These are phyloP conservation scores for Ascosphaera pollenicola DNA, from an alignment of 2,329 filamentous ascomycete species.

Conservation along the genomic window DNA sequence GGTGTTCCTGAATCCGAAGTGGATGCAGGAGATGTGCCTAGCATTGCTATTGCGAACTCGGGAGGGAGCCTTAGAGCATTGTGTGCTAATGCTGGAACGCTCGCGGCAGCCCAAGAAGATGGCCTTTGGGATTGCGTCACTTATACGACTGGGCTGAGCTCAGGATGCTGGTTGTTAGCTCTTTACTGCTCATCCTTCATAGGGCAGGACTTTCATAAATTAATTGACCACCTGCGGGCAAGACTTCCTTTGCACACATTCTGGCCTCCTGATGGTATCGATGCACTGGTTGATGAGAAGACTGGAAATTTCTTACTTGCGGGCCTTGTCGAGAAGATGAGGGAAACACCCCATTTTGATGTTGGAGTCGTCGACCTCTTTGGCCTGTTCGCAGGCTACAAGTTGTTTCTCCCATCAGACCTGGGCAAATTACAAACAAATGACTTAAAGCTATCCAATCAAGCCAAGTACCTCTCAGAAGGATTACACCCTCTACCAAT, in stretches of 20 bases:
- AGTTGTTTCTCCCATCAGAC: conserved; percentile 67
- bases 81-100: conserved; percentile 73
- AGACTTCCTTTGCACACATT: conserved; percentile 76
- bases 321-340: conserved; percentile 77
- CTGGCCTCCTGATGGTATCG: conserved; percentile 66
- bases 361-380: conserved; percentile 91
- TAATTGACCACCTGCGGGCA: conserved; percentile 71
- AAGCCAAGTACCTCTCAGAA: conserved; percentile 50
- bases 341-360: conserved; percentile 54
- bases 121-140: conserved; percentile 87
- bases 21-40: conserved; percentile 80
- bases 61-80: conserved; percentile 78
- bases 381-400: conserved; percentile 61
- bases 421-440: conserved; percentile 53
- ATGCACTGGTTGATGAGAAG: conserved; percentile 62
- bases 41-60: conserved; percentile 84
- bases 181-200: conserved; percentile 68
- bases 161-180: conserved; percentile 85
- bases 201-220: conserved; percentile 39
- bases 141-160: conserved; percentile 88
- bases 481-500: conserved; percentile 78
- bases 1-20: conserved; percentile 56
- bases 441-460: conserved; percentile 83
- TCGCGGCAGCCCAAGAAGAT: conserved; percentile 61
- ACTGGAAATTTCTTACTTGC: conserved; percentile 83